Percentiles rank a stretch among this genome's conserved stretches.
Conservation (phyloP, 2,329 filamentous ascomycete species). For the Cladosporium sp. region DNA sequence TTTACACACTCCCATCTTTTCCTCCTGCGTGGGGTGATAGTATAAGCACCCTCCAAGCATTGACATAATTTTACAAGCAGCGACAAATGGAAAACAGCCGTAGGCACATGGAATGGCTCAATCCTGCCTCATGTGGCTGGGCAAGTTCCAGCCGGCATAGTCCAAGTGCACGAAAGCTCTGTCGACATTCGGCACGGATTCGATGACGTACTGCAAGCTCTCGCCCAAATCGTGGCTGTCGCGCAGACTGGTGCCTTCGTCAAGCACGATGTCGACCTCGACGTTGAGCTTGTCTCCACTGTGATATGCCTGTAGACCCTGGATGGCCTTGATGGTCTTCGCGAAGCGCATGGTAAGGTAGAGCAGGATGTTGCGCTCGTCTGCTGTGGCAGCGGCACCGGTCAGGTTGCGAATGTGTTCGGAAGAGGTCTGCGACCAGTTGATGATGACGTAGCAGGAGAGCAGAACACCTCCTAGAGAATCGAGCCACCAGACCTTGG, state of each 20-base stretch:
- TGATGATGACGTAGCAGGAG: constrained; percentile 73
- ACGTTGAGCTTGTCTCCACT: constrained; percentile 81
- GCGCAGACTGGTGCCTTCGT: constrained; percentile 68
- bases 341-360: constrained; percentile 95
- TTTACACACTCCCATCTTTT: too few relatives aligned
- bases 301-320: constrained; percentile 80
- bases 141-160: constrained; percentile 48
- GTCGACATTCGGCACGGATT: constrained; percentile 73
- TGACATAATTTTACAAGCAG: neutral
- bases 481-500: constrained; percentile 79
- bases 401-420: constrained; percentile 78
- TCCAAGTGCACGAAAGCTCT: constrained; percentile 52
- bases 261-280: constrained; percentile 77
- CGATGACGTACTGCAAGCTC: constrained; percentile 76
- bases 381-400: constrained; percentile 71
- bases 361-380: constrained; percentile 78
- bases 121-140: constrained; percentile 46
- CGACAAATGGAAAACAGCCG: neutral
- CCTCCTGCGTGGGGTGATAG: neutral
- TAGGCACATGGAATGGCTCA: neutral
- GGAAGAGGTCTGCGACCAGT: constrained; percentile 69
- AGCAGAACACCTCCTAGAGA: constrained; percentile 72
- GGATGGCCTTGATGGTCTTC: constrained; percentile 78
- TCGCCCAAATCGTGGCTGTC: constrained; percentile 79
- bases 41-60: neutral